phyloP scores from a whole-genome alignment of 2,329 filamentous ascomycete species.

The Chaetothyriales sp. region DNA sequence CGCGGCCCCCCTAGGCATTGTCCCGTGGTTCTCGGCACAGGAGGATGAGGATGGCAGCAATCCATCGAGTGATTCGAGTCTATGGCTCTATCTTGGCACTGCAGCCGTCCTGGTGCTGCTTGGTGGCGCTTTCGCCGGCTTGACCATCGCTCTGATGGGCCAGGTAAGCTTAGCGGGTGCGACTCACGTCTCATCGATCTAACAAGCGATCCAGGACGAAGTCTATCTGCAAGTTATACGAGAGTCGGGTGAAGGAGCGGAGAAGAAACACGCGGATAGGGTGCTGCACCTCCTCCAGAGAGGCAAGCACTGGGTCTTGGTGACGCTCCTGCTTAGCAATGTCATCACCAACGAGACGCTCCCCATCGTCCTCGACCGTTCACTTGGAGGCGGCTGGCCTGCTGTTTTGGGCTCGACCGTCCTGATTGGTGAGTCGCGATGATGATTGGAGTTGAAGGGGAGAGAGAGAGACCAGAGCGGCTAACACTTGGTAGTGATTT shows the following conservation, averaged over 20 bases:
- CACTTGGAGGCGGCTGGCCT: conserved; percentile 84
- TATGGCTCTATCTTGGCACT: conserved; percentile 70
- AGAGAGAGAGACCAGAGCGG: not conserved
- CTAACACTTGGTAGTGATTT: conserved; percentile 57
- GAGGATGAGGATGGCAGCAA: conserved; percentile 35
- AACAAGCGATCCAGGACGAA: conserved; percentile 51
- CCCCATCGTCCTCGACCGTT: conserved; percentile 87
- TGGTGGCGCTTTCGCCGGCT: conserved; percentile 83
- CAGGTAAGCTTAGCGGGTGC: conserved; percentile 29
- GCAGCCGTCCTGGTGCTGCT: conserved; percentile 71
- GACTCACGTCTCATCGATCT: not conserved
- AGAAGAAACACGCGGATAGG: conserved; percentile 69
- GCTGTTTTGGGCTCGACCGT: conserved; percentile 88
- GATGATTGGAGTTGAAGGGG: not conserved
- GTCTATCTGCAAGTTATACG: conserved; percentile 94
- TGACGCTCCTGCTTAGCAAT: conserved; percentile 85
- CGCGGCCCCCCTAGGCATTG: conserved; percentile 23
- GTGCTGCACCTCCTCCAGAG: conserved; percentile 68
- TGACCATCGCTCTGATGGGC: conserved; percentile 58
- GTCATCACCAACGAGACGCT: conserved; percentile 96
- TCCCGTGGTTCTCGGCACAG: conserved; percentile 12
- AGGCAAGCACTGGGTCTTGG: conserved; percentile 96
- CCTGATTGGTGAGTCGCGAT: conserved; percentile 59
- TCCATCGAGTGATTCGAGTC: conserved; percentile 40
- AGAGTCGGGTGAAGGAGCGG: conserved; percentile 68